Base-by-base conservation (phyloP, 2,329 filamentous ascomycete genomes). In the Byssothecium circinans region DNA sequence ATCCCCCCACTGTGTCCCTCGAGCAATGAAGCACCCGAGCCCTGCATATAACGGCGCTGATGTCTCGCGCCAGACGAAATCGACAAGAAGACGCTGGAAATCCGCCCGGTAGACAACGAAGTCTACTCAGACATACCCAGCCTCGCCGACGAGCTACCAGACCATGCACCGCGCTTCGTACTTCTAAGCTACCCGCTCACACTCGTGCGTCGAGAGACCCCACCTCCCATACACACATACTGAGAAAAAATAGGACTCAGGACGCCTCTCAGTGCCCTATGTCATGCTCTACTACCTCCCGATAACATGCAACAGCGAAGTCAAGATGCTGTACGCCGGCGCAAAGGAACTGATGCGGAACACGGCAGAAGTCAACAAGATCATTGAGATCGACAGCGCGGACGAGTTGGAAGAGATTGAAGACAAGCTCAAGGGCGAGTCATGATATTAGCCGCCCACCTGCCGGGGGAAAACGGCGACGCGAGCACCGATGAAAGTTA, bases 301-400 rank as follows among this genome's bases (percentile, higher is more conserved):
- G 7, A 87, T 86, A 42, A 96, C 92, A 40, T 94, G 89, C 75
- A 96, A 95, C 70, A 83, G 81, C 58, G 88, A 91, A 66, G 78
- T 88, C 66, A 84, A 89, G 59, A 97, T 97, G 94, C 77, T 94
- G 68, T 99, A 97, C 70, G 94, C 94, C 23, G 88, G 91, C 32
- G 94, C 94, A 35, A 96, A 96, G 74, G 94, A 99, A 75, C 74
- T 97, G 70, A 91, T 97, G 87, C 84, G 91, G 56, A 95, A 89
- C 67, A 95, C 89, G 45, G 89, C 89, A 49, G 91, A 96, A 75
- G 91, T 91, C n/a, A 86, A 87, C 44, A 84, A 83, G 58, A 86
- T 97, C 20, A 82, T 99, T 53, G 92, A 97, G 71, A 84, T 97
- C 40, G 84, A 88, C 59, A 85, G 82, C 17, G 81, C 82, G 3